These are phyloP conservation scores for Phytophthora litchii DNA, from an alignment of 352 stramenopile species.

Conservation along the genomic window DNA sequence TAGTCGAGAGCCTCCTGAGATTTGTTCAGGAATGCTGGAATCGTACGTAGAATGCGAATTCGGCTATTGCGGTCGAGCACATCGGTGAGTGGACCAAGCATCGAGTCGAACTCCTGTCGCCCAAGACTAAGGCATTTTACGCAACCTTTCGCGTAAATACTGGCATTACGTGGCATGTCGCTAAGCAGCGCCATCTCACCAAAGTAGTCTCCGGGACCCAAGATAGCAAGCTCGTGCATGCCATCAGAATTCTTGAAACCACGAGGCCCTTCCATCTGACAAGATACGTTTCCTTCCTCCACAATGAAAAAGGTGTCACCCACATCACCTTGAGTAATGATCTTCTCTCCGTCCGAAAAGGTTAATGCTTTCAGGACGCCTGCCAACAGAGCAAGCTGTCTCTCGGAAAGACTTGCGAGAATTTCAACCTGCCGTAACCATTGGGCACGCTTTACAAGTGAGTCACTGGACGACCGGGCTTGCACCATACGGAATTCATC, in stretches of 20 bases:
- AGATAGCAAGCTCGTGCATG: conserved; percentile 52
- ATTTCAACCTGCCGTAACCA: conserved; percentile 81
- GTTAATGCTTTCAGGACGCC: conserved; percentile 65
- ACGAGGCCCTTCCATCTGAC: conserved; percentile 55
- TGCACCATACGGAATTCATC: conserved; percentile 88
- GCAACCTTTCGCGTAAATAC: conserved; percentile 60
- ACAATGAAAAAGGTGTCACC: conserved; percentile 87
- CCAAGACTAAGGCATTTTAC: conserved; percentile 77
- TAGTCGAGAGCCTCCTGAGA: conserved; percentile 71
- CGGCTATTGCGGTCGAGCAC: conserved; percentile 77
- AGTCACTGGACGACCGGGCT: conserved; percentile 77
- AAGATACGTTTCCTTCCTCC: conserved; percentile 69
- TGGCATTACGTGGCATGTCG: conserved; percentile 85
- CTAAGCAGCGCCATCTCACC: conserved; percentile 93
- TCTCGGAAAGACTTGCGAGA: conserved; percentile 63
- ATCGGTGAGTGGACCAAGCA: conserved; percentile 75
- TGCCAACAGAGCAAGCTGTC: conserved; percentile 69
- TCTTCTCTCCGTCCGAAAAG: conserved; percentile 74
- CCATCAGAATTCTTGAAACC: conserved; percentile 30
- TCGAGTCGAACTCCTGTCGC: conserved; percentile 78
- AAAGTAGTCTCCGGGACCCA: conserved; percentile 86
- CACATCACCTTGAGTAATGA: conserved; percentile 85
- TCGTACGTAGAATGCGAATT: conserved; percentile 67
- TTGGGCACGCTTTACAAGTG: conserved; percentile 71
- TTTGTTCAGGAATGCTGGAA: conserved; percentile 60